Evolutionary conservation across 768 basidiomycete species (phyloP), one percentile per base, ranked within the genome.

Genomic region (Boletus reticuloceps): DNA sequence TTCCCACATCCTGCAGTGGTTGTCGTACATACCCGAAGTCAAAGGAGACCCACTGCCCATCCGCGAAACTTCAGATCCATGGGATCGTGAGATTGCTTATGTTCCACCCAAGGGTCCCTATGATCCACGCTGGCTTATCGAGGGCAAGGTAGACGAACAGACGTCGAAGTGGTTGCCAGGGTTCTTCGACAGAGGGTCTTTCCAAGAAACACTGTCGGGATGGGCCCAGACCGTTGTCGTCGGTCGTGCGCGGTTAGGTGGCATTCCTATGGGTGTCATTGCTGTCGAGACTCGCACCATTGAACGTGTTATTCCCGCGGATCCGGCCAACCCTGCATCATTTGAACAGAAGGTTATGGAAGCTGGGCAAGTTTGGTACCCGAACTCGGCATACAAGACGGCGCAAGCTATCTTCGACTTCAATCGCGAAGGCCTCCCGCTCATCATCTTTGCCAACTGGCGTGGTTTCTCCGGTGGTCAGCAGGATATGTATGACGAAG

Each of bases 311-410:
- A 90, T 98, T 38, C 95, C 97, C 32, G 97, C 97, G 41, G 97
- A 99, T 64, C 97, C 97, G 13, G 97, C 97, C 50, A 99, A 98
- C 72, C 89, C 96, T 5, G 80, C 89, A 14, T 98, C 96, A 8
- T 92, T 95, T 71, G 97, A 99, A 72, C 95, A 95, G 67, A 88
- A 88, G 63, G 94, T 98, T 72, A 96, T 98, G 88, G 95, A 98
- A 70, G 97, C 97, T n/a, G 97, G 97, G 62, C 94, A 96, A 73
- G 97, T 98, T 25, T 99, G 97, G 97, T 98, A 98, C 72, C 97
- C 97, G 36, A 98, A 99, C 74, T 96, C 94, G 6, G 95, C 97
- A 7, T 95, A 97, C 79, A 99, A 99, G 82, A 99, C 97, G 9
- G 97, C 95, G 9, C 97, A 98, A 67, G 96, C 97, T 16, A 98